These are phyloP conservation scores for Zelopaecilomyces penicillatus DNA, from an alignment of 2,329 filamentous ascomycete species.

Conservation along the genomic window DNA sequence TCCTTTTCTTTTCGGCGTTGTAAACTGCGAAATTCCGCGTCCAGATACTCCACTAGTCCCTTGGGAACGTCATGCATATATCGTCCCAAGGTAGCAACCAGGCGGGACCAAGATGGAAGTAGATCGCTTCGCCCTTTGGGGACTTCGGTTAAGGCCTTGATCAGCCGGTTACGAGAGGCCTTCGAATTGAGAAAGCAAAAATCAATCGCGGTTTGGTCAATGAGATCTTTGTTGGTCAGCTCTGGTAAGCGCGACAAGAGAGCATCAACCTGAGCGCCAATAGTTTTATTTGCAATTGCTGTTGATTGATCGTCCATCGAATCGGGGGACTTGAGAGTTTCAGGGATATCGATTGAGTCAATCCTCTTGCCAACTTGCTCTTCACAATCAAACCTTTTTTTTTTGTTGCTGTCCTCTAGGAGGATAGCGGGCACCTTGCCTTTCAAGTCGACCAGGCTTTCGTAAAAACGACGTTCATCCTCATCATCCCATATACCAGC, in stretches of 20 bases:
- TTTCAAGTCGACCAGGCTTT: slow-evolving; percentile 90
- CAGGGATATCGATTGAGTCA: slow-evolving; percentile 43
- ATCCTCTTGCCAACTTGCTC: slow-evolving; percentile 74
- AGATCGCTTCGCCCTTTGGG: slow-evolving; percentile 91
- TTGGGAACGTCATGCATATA: slow-evolving; percentile 95
- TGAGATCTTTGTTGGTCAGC: slow-evolving; percentile 79
- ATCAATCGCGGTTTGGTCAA: slow-evolving; percentile 88
- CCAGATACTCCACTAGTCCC: slow-evolving; percentile 81
- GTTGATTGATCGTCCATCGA: slow-evolving; percentile 75
- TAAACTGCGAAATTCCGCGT: slow-evolving; percentile 92
- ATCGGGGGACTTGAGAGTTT: slow-evolving; percentile 41
- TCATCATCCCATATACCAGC: slow-evolving; percentile 98
- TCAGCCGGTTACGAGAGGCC: slow-evolving; percentile 84
- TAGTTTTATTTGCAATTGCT: slow-evolving; percentile 95
- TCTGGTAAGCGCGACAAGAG: slow-evolving; percentile 83
- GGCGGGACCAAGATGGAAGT: slow-evolving; percentile 80
- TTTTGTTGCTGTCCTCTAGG: slow-evolving; percentile 91
- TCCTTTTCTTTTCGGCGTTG: slow-evolving; percentile 97
- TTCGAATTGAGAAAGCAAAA: slow-evolving; percentile 99
- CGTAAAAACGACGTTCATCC: slow-evolving; percentile 94
- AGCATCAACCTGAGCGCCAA: slow-evolving; percentile 92
- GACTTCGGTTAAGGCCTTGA: slow-evolving; percentile 89
- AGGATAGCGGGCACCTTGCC: slow-evolving; percentile 92
- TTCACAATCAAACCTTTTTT: slow-evolving; percentile 65
- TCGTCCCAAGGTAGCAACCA: slow-evolving; percentile 85